Percentiles rank a stretch among this genome's conserved stretches.
phyloP scores from a whole-genome alignment of 202 grass and related monocot genomes.

The Setaria viridis region DNA sequence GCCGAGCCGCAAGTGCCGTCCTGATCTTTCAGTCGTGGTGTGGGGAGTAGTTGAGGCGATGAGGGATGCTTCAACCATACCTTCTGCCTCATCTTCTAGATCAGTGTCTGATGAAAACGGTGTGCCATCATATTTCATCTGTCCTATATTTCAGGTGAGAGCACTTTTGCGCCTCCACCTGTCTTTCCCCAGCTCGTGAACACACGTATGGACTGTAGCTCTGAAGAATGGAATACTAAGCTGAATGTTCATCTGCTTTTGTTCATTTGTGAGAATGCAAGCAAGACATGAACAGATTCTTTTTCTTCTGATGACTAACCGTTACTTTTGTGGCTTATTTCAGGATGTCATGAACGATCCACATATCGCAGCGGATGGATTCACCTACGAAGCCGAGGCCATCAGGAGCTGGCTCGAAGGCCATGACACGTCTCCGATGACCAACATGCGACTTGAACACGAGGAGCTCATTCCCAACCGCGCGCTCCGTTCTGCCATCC shows the following conservation, averaged over 20 bases:
- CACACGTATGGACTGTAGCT: neutral
- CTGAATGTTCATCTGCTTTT: too few species aligned
- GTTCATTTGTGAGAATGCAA: too few species aligned
- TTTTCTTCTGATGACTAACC: conserved; percentile 1
- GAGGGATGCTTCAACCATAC: conserved; percentile 45
- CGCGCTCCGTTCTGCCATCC: conserved; percentile 69
- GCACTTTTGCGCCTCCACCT: neutral
- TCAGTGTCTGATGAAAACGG: conserved; percentile 39
- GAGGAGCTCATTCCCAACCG: conserved; percentile 55
- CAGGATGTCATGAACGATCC: conserved; percentile 75
- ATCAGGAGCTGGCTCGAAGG: conserved; percentile 62
- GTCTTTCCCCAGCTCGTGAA: neutral
- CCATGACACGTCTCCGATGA: conserved; percentile 67
- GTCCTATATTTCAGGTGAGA: conserved; percentile 68
- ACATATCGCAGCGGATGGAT: conserved; percentile 66
- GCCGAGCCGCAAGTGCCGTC: conserved; percentile 40
- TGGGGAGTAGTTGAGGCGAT: conserved; percentile 58
- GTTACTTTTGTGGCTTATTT: neutral
- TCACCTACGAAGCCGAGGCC: conserved; percentile 59
- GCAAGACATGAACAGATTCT: too few species aligned
- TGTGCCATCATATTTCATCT: conserved; percentile 64
- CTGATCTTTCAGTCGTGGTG: conserved; percentile 58
- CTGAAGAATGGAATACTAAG: too few species aligned
- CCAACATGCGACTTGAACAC: conserved; percentile 60
- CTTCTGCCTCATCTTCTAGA: conserved; percentile 54